Percentiles rank a stretch among this genome's conserved stretches.
These are phyloP conservation scores for Lentinula raphanica DNA, from an alignment of 768 basidiomycete genomes.

Conservation along the genomic window DNA sequence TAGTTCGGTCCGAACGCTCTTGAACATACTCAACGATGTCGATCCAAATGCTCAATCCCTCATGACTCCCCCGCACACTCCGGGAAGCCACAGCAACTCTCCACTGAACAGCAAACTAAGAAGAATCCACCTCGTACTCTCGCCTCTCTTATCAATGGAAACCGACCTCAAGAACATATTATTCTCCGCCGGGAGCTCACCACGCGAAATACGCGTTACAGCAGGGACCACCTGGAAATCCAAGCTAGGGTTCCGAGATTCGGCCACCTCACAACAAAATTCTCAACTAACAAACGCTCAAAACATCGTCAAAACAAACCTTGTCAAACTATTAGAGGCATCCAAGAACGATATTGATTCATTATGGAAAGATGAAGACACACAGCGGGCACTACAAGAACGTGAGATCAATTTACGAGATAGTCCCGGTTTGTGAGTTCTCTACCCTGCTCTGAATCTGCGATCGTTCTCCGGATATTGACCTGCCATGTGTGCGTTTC, in stretches of 20 bases:
- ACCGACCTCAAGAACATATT: conserved; percentile 46
- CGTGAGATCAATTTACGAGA: conserved; percentile 51
- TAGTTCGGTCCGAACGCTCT: conserved; percentile 55
- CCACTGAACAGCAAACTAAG: conserved; percentile 20
- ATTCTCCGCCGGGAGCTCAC: conserved; percentile 30
- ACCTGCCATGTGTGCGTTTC: background rate
- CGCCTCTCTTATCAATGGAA: conserved; percentile 53
- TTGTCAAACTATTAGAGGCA: conserved; percentile 44
- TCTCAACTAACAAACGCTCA: conserved; percentile 18
- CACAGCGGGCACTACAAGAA: conserved; percentile 46
- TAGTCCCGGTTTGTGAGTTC: conserved; percentile 62
- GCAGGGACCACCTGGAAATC: conserved; percentile 59
- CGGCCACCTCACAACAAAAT: background rate
- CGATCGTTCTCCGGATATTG: background rate
- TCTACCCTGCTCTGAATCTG: background rate
- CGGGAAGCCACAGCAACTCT: conserved; percentile 11
- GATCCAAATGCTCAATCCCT: conserved; percentile 18
- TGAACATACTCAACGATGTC: conserved; percentile 40
- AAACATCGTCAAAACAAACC: conserved; percentile 34
- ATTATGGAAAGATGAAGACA: conserved; percentile 56
- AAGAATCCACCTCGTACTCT: conserved; percentile 34
- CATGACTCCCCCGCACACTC: conserved; percentile 19
- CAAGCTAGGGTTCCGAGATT: conserved; percentile 26
- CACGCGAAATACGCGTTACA: conserved; percentile 42
- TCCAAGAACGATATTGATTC: conserved; percentile 55